Conservation (phyloP, 441 rosid species). For the Syzygium malaccense region DNA sequence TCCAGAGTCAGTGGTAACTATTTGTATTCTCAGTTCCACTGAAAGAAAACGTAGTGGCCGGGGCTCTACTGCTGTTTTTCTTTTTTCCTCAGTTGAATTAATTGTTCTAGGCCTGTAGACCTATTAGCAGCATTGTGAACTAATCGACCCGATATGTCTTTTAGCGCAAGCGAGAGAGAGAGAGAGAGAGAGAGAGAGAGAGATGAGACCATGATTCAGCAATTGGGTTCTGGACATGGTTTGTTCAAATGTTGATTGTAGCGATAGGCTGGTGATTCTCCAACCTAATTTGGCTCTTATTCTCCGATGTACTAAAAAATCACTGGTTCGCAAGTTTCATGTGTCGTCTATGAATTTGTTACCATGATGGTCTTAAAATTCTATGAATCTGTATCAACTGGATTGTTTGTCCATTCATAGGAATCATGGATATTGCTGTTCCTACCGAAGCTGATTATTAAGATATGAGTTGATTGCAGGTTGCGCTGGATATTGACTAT, state of each 20-base stretch:
- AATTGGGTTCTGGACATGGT: not conserved
- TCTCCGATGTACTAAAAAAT: not conserved
- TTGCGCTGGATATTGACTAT: conserved; percentile 91
- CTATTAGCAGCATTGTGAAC: not conserved
- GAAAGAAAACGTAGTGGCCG: not conserved
- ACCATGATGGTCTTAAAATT: not conserved
- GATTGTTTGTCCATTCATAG: not conserved
- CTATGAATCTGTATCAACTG: not conserved
- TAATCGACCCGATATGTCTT: not conserved
- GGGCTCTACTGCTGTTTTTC: no score
- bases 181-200: not conserved
- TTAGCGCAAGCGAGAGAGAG: not conserved
- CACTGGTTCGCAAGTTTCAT: rapidly evolving
- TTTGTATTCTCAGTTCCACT: not conserved
- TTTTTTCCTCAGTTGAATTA: no score
- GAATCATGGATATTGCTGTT: not conserved
- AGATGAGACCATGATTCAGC: rapidly evolving
- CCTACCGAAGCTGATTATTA: not conserved
- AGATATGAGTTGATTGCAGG: conserved; percentile 32
- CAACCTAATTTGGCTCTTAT: not conserved
- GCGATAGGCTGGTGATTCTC: not conserved
- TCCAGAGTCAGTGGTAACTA: not conserved
- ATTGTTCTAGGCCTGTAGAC: no score
- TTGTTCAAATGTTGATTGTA: not conserved
- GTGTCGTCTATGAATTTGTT: not conserved